These are phyloP conservation scores for Blastobotrys apis DNA, from an alignment of 1,139 yeast species.

Conservation along the genomic window DNA sequence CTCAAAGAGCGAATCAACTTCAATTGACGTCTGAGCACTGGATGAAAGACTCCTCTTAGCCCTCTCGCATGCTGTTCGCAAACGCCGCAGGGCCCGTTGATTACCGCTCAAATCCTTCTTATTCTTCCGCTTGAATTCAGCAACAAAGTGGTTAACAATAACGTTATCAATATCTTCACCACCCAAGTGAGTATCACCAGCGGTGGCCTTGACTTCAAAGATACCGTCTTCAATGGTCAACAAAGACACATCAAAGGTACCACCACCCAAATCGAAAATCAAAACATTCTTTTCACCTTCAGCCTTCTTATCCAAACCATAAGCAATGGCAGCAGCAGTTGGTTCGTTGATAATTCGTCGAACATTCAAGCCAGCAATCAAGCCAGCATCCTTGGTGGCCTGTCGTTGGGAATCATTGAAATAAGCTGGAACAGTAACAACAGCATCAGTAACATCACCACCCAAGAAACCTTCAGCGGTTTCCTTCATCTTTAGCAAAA, in stretches of 20 bases:
- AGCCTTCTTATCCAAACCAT: slow-evolving; percentile 78
- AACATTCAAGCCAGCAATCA: slow-evolving; percentile 92
- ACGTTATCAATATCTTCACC: slow-evolving; percentile 73
- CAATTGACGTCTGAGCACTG: slow-evolving; percentile 84
- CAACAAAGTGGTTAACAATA: slow-evolving; percentile 78
- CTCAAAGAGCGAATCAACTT: slow-evolving; percentile 90
- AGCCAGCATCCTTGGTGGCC: slow-evolving; percentile 98
- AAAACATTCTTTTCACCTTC: slow-evolving; percentile 69
- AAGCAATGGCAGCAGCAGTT: slow-evolving; percentile 97
- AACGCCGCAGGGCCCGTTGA: slow-evolving; percentile 97
- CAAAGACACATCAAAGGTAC: slow-evolving; percentile 82
- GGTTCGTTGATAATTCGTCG: slow-evolving; percentile 98
- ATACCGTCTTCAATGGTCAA: slow-evolving; percentile 85
- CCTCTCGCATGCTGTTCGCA: slow-evolving; percentile 98
- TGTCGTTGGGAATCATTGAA: slow-evolving; percentile 98
- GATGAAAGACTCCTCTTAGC: slow-evolving; percentile 93
- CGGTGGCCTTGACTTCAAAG: slow-evolving; percentile 81
- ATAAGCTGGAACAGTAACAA: slow-evolving; percentile 96
- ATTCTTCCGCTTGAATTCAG: slow-evolving; percentile 85
- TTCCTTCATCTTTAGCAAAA: slow-evolving; percentile 93
- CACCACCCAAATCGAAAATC: slow-evolving; percentile 85
- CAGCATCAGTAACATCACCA: slow-evolving; percentile 82
- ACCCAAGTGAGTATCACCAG: slow-evolving; percentile 88
- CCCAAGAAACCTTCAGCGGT: slow-evolving; percentile 91
- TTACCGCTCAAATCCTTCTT: slow-evolving; percentile 69